Base-by-base conservation (phyloP, 305 asterid genomes). In the Solanum hybrid region DNA sequence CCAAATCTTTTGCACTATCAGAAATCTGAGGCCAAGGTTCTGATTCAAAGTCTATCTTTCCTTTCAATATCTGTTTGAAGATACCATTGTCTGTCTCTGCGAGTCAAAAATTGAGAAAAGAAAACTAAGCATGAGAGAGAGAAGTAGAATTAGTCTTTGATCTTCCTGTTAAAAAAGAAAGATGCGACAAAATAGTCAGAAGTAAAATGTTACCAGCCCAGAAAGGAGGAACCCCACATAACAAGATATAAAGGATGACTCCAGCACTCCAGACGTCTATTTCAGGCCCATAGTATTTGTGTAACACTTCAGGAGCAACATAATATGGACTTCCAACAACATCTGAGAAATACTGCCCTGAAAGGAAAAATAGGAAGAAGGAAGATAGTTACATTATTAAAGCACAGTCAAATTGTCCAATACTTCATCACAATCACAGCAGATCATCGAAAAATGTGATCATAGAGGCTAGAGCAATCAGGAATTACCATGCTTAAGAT, bases 311-410 rank as follows among this genome's bases (percentile, higher is more conserved):
- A 73, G 98, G 98, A 5, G 99, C 99, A 29, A 96, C 99, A 90
- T 96, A 97, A 88, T 97, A 97, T 8, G 98, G 98, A 89, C 99
- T 97, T 92, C 99, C 99, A 39, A 97, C 98, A 4, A 97, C 99
- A 81, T 97, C 99, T 35, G 94, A 94, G 51, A 96, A 95, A 93
- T 94, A 94, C 80, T 96, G 98, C 85, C 98, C 98, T 96, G 92
- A 4, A 57, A 57, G 39, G 40, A 5, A 91, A 75, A 88, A 6
- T 1, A 79, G 18, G 24, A 87, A 40, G 67, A 20, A 13, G 46
- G n/a, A 86, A 35, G 22, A 39, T 26, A 20, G 6, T 40, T 33
- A 85, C 26, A 34, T 57, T 85, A n/a, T 85, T 57, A 57, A 57
- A 20, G 46, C 76, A 57, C 88, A 22, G 0, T 85, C 46, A 29